Base-by-base conservation (phyloP, 345 rosid genomes). In the Anacardium occidentale region DNA sequence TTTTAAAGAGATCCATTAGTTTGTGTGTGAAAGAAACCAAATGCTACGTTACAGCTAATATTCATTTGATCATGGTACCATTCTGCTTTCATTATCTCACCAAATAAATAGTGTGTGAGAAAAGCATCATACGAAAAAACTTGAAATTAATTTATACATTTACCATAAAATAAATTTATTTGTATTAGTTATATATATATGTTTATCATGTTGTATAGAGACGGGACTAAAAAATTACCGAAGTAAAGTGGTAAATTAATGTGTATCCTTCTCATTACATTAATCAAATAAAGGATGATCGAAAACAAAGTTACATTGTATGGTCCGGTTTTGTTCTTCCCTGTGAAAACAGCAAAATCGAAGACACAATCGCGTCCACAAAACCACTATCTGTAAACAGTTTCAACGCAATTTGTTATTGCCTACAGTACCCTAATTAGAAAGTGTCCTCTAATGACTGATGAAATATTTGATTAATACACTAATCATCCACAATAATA, bases 391-490 rank as follows among this genome's bases (percentile, higher is more conserved):
- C 15, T 62, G n/a, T 17, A 18, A 62, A 47, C 54, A 17, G 40
- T 8, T n/a, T 24, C n/a, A 68, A 20, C 64, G 18, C 2, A 25
- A 32, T 24, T 29, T 12, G 45, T 21, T 2, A 52, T 60, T 58
- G 22, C 25, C 29, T 67, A 37, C 50, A 53, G 62, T 29, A 21
- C 7, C 24, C 20, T 50, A n/a, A 21, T 25, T 15, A 7, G 47
- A 17, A 26, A 63, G 59, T 51, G 62, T 58, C 42, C 42, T 37
- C 20, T 75, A 75, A 29, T 21, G 6, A 60, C 12, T 37, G 32
- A 20, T 34, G 50, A 25, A 71, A 32, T 34, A 61, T 45, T 70
- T 45, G 7, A 4, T 59, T 50, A 50, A 34, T 63, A 57, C 32
- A 29, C 32, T 52, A 22, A 58, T 74, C 5, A 13, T 40, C 21